These are phyloP conservation scores for Hydnomerulius pinastri DNA, from an alignment of 768 basidiomycete genomes.

Conservation along the genomic window DNA sequence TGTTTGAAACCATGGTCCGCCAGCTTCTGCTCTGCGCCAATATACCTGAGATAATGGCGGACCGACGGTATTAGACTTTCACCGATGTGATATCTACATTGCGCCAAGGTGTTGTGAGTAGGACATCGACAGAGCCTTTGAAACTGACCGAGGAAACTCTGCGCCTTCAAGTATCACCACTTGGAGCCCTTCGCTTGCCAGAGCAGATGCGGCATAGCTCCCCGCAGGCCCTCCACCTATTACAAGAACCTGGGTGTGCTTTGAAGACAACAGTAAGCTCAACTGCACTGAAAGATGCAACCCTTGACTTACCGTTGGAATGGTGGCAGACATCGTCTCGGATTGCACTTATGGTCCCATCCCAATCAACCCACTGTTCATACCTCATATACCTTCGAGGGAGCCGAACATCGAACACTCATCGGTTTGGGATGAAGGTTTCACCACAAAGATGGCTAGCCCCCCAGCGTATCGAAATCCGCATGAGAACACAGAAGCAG, in stretches of 20 bases:
- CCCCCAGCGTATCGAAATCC: background rate
- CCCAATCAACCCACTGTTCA: background rate
- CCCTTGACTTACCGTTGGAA: slow-evolving; percentile 25
- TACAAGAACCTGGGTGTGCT: slow-evolving; percentile 41
- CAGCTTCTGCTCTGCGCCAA: slow-evolving; percentile 49
- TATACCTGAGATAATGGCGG: slow-evolving; percentile 53
- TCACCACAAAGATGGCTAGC: background rate
- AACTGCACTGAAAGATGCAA: background rate
- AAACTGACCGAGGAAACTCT: slow-evolving; percentile 52
- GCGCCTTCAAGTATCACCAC: slow-evolving; percentile 58
- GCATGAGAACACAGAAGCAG: slow-evolving; percentile 7
- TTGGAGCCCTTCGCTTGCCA: slow-evolving; percentile 58
- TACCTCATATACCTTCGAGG: slow-evolving; percentile 3
- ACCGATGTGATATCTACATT: slow-evolving; percentile 46
- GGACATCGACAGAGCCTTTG: background rate
- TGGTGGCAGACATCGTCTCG: slow-evolving; percentile 14
- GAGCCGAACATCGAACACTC: background rate
- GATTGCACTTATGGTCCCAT: no score
- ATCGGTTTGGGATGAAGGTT: background rate
- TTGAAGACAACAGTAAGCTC: background rate
- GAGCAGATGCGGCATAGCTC: slow-evolving; percentile 53
- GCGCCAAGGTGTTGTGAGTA: background rate
- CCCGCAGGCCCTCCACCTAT: slow-evolving; percentile 65
- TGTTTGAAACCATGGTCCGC: slow-evolving; percentile 43
- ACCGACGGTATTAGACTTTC: slow-evolving; percentile 53